Evolutionary conservation across 169 alveolate species (phyloP), one percentile per base, ranked within the genome.

Genomic region (Plasmodium vivax): DNA sequence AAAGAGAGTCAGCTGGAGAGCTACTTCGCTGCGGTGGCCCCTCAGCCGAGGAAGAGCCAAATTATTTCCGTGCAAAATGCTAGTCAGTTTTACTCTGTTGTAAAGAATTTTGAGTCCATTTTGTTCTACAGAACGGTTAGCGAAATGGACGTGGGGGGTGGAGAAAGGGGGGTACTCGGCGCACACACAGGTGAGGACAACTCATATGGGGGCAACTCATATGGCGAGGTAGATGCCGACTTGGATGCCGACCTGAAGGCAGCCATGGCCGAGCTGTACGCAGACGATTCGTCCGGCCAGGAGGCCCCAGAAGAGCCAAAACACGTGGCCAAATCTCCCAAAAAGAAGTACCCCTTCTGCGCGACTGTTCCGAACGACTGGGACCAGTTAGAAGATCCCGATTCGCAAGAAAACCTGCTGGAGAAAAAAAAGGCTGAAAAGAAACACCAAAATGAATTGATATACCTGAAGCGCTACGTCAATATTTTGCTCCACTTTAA

Each of bases 1-100:
- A 36, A 36, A 3, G 23, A 2, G 41, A 38, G 12, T n/a, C 14
- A 82, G 19, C 19, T 68, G 43, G 77, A 68, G 43, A 27, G 8
- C 14, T 30, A 68, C 32, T 23, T 68, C n/a, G 7, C 77, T 68
- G 23, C 34, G 23, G n/a, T 27, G 23, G 12, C 6, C 34, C 80
- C 47, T 58, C 51, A 36, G 2, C 36, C 23, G 12, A 27, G 16
- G 79, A 73, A 68, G 36, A 41, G 71, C 30, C 80, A 92, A 74
- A 82, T 82, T 12, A 92, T 92, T 4, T 82, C 81, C 62, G 84
- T 92, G 1, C 85, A 92, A 8, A 92, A 47, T 73, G 95, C 95
- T 34, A 92, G 87, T 75, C 83, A 72, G 30, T 92, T 92, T 54
- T 92, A 72, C 47, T 92, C 12, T 79, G 41, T 82, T 32, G 19